Percentiles rank a stretch among this genome's conserved stretches.
Evolutionary conservation across 345 rosid genomes (phyloP).

Genomic region (Euphorbia lathyris): DNA sequence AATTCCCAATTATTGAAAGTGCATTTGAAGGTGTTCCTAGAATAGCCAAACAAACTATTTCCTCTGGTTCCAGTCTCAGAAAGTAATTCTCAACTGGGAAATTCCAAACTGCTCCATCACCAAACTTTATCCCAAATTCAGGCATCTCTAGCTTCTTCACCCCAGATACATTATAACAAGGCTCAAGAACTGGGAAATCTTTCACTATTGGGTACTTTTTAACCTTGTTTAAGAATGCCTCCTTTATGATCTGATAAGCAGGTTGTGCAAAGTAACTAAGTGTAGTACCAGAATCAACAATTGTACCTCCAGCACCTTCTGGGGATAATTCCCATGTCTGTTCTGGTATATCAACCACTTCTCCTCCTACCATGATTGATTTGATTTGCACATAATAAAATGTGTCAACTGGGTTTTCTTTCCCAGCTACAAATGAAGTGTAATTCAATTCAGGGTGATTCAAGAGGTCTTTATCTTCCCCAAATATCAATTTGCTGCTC

Average conservation of each 20-base stretch:
- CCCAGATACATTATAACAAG: constrained; percentile 88
- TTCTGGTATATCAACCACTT: constrained; percentile 57
- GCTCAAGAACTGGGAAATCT: constrained; percentile 60
- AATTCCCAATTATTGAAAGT: constrained; percentile 83
- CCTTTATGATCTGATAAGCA: constrained; percentile 51
- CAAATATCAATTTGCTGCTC: constrained; percentile 83
- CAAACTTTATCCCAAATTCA: constrained; percentile 58
- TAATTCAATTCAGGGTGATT: constrained; percentile 57
- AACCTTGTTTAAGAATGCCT: constrained; percentile 56
- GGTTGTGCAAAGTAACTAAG: constrained; percentile 71
- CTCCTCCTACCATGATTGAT: constrained; percentile 63
- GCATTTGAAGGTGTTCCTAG: constrained; percentile 74
- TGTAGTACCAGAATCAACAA: constrained; percentile 81
- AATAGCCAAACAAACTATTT: constrained; percentile 76
- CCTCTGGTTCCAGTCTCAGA: constrained; percentile 50
- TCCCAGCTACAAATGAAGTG: constrained; percentile 60
- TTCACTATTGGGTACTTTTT: constrained; percentile 51
- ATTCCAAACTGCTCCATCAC: constrained; percentile 82
- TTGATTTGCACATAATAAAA: constrained; percentile 75
- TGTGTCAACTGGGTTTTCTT: constrained; percentile 56
- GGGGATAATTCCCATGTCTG: constrained; percentile 64
- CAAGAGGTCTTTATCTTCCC: constrained; percentile 60
- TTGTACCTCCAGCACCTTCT: constrained; percentile 73
- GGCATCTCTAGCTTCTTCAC: constrained; percentile 56
- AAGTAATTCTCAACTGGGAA: constrained; percentile 87